Evolutionary conservation across 352 stramenopile species (phyloP), one percentile per base, ranked within the genome.

Genomic region (Pythium apleroticum): DNA sequence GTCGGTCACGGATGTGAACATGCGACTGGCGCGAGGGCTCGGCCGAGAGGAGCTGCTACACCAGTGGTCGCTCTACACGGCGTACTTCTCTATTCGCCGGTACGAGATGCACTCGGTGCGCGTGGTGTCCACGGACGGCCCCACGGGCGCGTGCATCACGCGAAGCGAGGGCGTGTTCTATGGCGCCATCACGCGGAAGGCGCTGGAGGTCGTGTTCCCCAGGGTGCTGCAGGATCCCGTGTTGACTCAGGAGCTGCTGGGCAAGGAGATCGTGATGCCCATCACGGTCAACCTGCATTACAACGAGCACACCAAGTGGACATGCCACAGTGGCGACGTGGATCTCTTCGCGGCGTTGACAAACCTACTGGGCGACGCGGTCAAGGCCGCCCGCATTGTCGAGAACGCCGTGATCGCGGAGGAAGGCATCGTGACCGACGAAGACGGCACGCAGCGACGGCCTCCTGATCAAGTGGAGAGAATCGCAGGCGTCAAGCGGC

Each of bases 51-150:
- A 71, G 1, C 12, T 65, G 46, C 48, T 75, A 35, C 35, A 66
- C 5, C 61, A 68, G 25, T 76, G 57, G 66, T 30, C 14, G 4
- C 46, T 54, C 19, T 76, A 70, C 45, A 71, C 57, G 9, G 30
- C 1, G 22, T 69, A 64, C 50, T 70, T 74, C 43, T 14, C 45
- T n/a, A 53, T 59, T n/a, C 31, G 25, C 7, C 20, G 39, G n/a
- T 57, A 65, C 27, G 49, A 58, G 9, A 37, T 69, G 12, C 7
- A 27, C 20, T 31, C 46, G 46, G 20, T 31, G 50, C 22, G 19
- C 6, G 30, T 41, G 50, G 27, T 24, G 19, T 9, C 50, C 1
- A 57, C 27, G 22, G 12, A 4, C 57, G 46, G 20, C 46, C 25
- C 25, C 25, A 57, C 52, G 22, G 53, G 22, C 20, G n/a, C 33